These are phyloP conservation scores for Microbotryum saponariae DNA, from an alignment of 1,284 basidiomycete genomes.

Conservation along the genomic window DNA sequence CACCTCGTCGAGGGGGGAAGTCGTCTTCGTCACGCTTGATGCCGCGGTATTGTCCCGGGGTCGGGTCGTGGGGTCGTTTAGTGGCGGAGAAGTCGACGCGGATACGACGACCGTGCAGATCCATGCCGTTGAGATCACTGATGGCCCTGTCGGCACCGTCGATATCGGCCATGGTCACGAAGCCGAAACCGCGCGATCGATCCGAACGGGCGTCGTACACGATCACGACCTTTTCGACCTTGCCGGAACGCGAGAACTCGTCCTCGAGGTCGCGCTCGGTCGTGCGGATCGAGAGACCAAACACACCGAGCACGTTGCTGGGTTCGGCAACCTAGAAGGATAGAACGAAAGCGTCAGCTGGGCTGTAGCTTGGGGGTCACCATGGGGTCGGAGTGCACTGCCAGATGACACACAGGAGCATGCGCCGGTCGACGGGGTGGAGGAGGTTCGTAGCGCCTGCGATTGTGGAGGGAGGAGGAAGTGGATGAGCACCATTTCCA, in stretches of 20 bases:
- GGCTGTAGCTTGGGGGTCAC: slow-evolving; percentile 7
- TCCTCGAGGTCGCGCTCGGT: slow-evolving; percentile 88
- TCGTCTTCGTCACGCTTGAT: slow-evolving; percentile 56
- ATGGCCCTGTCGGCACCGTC: slow-evolving; percentile 85
- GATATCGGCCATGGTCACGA: slow-evolving; percentile 81
- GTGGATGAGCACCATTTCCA: background rate
- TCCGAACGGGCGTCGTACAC: slow-evolving; percentile 99
- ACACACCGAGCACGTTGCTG: slow-evolving; percentile 85
- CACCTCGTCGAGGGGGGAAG: background rate
- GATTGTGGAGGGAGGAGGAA: background rate
- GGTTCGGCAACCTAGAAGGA: slow-evolving; percentile 52
- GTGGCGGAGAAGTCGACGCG: slow-evolving; percentile 97
- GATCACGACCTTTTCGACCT: slow-evolving; percentile 90
- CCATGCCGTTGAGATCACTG: slow-evolving; percentile 82
- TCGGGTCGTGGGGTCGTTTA: slow-evolving; percentile 83
- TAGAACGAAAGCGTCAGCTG: slow-evolving; percentile 32
- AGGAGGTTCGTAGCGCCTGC: slow-evolving; percentile 3
- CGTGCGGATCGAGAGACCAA: slow-evolving; percentile 90
- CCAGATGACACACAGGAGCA: slow-evolving; percentile 19
- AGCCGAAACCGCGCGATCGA: slow-evolving; percentile 94
- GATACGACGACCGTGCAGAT: slow-evolving; percentile 88
- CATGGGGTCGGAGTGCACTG: slow-evolving; percentile 1
- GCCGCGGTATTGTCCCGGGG: slow-evolving; percentile 96
- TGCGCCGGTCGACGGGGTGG: slow-evolving; percentile 9
- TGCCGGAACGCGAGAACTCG: slow-evolving; percentile 80